phyloP scores from a whole-genome alignment of 2,329 filamentous ascomycete species.

The Neofusicoccum laricinum region DNA sequence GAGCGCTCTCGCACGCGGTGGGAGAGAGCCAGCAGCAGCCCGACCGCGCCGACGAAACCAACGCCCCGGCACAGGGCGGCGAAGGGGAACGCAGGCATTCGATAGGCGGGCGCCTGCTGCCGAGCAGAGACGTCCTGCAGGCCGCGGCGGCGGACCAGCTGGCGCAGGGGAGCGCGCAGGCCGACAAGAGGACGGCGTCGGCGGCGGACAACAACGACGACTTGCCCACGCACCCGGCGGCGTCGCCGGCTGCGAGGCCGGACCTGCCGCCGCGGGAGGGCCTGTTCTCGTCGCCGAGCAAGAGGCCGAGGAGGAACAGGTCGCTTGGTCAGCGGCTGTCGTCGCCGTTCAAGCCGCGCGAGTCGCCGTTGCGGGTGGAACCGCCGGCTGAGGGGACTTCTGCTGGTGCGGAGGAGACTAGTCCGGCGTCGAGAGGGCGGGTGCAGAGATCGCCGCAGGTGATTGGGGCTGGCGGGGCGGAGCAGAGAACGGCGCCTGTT shows the following conservation, averaged over 20 bases:
- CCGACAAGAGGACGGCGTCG: not conserved
- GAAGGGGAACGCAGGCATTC: slow-evolving; percentile 6
- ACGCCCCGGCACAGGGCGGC: slow-evolving; percentile 7
- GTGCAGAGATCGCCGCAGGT: not conserved
- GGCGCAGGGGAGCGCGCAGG: not conserved
- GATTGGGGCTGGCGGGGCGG: not conserved
- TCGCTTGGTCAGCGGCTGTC: slow-evolving; percentile 7
- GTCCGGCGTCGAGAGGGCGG: not conserved
- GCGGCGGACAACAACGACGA: not conserved
- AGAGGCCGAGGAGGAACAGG: not conserved
- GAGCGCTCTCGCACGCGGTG: slow-evolving; percentile 23
- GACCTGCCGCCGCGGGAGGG: slow-evolving; percentile 3
- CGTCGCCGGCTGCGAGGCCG: not conserved
- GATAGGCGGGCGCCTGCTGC: not conserved
- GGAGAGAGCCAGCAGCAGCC: slow-evolving; percentile 18
- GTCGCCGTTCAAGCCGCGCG: slow-evolving; percentile 12
- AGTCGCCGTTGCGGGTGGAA: not conserved
- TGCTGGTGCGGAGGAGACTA: not conserved
- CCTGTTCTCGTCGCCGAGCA: slow-evolving; percentile 13
- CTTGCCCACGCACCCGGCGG: not conserved
- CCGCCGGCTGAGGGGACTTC: not conserved
- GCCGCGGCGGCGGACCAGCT: not conserved
- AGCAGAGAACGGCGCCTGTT: slow-evolving; percentile 22
- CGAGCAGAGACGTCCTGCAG: slow-evolving; percentile 1
- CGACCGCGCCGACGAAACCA: slow-evolving; percentile 15